Conservation (phyloP, 768 basidiomycete species). For the Phanerochaete carnosa region DNA sequence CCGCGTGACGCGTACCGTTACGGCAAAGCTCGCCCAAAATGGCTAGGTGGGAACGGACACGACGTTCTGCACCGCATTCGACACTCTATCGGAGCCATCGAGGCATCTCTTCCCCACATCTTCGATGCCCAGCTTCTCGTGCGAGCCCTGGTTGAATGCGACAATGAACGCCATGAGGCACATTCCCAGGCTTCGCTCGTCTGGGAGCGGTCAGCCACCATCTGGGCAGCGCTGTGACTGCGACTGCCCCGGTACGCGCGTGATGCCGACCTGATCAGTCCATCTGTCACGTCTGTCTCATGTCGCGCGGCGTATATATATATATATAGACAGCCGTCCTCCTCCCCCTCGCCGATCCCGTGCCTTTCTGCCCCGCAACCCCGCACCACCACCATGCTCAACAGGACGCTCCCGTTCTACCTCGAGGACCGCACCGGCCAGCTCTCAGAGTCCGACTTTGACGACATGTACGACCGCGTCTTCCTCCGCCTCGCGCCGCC, state of each 20-base stretch:
- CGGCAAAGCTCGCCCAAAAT: not conserved
- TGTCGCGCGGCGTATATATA: not conserved
- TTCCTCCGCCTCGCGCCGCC: slow-evolving; percentile 58
- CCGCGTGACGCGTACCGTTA: not conserved
- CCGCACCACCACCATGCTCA: slow-evolving; percentile 14
- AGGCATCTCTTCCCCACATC: not conserved
- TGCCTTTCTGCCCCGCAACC: not conserved
- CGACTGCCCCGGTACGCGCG: not conserved
- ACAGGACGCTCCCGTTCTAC: slow-evolving; percentile 44
- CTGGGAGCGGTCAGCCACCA: not conserved
- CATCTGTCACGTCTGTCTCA: not conserved
- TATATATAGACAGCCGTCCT: not conserved
- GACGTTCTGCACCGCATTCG: not conserved
- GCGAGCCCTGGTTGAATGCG: not conserved
- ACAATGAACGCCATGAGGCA: not conserved
- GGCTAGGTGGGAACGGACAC: not conserved
- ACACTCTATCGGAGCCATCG: not conserved
- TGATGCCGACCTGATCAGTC: not conserved
- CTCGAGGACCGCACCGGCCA: slow-evolving; percentile 69
- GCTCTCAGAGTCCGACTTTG: slow-evolving; percentile 57
- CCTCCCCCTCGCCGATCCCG: not conserved
- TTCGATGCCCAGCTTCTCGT: not conserved
- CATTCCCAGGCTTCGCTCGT: not conserved
- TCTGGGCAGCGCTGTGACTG: not conserved
- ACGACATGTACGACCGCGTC: slow-evolving; percentile 75